Percentiles rank a stretch among this genome's conserved stretches.
Conservation (phyloP, 257 asterid genomes). For the Solanum peruvianum region DNA sequence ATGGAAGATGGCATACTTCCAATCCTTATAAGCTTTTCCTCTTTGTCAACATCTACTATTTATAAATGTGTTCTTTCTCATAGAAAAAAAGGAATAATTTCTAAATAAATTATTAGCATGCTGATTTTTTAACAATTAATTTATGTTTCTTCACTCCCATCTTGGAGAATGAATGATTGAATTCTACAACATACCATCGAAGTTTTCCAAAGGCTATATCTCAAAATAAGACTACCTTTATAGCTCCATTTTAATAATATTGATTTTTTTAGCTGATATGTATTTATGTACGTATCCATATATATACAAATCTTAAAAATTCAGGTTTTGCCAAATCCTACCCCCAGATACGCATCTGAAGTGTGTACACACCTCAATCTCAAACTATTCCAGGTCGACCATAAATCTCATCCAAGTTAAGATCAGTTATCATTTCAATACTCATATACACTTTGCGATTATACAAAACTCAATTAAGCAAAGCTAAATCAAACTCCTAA, state of each 20-base stretch:
- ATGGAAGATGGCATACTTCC: background rate
- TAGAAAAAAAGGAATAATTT: background rate
- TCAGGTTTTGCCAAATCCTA: background rate
- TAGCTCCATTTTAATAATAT: background rate
- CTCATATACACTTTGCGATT: background rate
- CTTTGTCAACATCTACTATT: background rate
- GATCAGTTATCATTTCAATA: background rate
- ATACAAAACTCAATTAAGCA: background rate
- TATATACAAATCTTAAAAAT: background rate
- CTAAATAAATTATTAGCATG: background rate
- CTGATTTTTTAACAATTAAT: background rate
- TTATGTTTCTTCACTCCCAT: background rate
- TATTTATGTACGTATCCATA: background rate
- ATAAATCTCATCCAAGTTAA: background rate
- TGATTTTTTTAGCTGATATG: background rate
- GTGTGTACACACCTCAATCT: background rate
- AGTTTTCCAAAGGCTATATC: background rate
- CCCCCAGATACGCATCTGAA: background rate
- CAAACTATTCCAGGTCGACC: background rate
- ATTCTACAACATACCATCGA: background rate
- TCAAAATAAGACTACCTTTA: background rate
- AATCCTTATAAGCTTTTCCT: background rate
- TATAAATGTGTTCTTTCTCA: background rate
- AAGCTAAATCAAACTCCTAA: background rate
- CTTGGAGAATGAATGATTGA: background rate